These are phyloP conservation scores for Jatropha curcas DNA, from an alignment of 345 rosid genomes.

Conservation along the genomic window DNA sequence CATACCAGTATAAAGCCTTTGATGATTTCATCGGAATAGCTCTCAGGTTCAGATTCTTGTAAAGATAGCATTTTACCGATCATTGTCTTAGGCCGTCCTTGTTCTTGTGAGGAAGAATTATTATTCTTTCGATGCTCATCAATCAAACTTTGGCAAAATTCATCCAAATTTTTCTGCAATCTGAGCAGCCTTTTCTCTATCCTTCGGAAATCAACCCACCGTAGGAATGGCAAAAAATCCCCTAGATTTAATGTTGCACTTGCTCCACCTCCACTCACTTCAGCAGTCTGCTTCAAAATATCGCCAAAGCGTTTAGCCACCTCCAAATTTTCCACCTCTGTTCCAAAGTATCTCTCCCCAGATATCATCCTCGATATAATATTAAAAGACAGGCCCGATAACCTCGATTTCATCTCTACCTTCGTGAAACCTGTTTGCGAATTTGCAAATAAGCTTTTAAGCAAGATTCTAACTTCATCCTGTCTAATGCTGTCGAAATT, in stretches of 20 bases:
- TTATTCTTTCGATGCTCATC: slow-evolving; percentile 5
- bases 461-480: background rate
- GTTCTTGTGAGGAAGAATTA: background rate
- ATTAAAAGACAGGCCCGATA: background rate
- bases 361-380: slow-evolving; percentile 10
- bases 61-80: slow-evolving; percentile 32
- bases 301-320: background rate
- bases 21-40: slow-evolving; percentile 25
- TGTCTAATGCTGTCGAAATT: background rate
- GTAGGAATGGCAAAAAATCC: slow-evolving; percentile 15
- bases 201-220: slow-evolving; percentile 7
- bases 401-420: background rate
- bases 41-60: slow-evolving; percentile 38
- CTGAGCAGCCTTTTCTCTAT: background rate
- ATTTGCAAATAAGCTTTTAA: background rate
- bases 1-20: slow-evolving; percentile 20
- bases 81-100: slow-evolving; percentile 14
- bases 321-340: background rate
- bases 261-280: background rate
- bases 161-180: background rate
- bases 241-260: background rate
- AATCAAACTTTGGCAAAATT: slow-evolving; percentile 3
- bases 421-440: background rate
- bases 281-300: background rate
- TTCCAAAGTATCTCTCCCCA: slow-evolving; percentile 11